phyloP scores from a whole-genome alignment of 192 early-diverging fungal genomes.

The Thoreauomyces humboldtii region DNA sequence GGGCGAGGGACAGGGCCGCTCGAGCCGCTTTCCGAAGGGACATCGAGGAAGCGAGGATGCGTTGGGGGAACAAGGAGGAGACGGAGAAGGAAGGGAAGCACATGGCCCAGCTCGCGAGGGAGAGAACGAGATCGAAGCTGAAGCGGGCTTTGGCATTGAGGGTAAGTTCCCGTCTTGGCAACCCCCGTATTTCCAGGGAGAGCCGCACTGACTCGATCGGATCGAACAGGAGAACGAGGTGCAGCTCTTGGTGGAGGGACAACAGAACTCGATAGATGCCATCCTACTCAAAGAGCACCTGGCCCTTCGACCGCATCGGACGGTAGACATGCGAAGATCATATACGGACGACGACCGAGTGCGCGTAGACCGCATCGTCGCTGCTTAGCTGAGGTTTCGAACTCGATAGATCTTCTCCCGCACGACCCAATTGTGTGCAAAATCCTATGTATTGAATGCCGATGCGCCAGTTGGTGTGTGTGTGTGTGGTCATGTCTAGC shows the following conservation, averaged over 20 bases:
- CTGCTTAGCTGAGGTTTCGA: conserved; percentile 1
- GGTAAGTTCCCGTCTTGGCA: conserved; percentile 20
- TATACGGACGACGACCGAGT: conserved; percentile 40
- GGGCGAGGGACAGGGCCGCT: conserved; percentile 25
- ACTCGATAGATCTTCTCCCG: no score
- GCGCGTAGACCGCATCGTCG: conserved; percentile 38
- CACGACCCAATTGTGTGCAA: no score
- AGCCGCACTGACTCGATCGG: not conserved
- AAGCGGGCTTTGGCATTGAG: conserved; percentile 26
- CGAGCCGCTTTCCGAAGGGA: conserved; percentile 14
- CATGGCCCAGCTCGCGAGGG: conserved; percentile 29
- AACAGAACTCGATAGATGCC: conserved; percentile 52
- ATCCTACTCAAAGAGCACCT: conserved; percentile 55
- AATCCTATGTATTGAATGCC: no score
- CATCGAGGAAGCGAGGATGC: conserved; percentile 22
- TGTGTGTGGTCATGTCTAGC: no score
- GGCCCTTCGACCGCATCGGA: conserved; percentile 9
- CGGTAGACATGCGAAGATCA: conserved; percentile 12
- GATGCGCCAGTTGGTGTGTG: no score
- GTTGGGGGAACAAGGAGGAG: conserved; percentile 28
- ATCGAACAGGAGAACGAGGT: conserved; percentile 43
- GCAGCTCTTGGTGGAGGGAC: conserved; percentile 54
- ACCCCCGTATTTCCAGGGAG: not conserved
- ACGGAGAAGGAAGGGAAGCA: conserved; percentile 23
- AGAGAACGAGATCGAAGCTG: conserved; percentile 40